These are phyloP conservation scores for Ricinus communis DNA, from an alignment of 345 rosid genomes.

Conservation along the genomic window DNA sequence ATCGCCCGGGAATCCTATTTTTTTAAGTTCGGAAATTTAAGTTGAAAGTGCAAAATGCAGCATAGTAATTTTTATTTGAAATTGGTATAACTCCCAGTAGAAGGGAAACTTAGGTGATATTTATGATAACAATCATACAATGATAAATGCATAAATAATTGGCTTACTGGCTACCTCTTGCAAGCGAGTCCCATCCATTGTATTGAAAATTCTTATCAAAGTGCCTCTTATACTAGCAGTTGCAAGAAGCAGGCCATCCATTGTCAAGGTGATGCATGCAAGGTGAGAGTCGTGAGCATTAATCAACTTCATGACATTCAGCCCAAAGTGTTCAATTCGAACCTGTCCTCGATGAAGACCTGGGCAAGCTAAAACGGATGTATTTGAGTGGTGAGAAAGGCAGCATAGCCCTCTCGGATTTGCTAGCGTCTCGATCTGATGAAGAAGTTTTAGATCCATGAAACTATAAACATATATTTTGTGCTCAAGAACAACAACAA, in stretches of 20 bases:
- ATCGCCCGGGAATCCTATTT: too few relatives aligned
- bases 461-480: conserved; percentile 79
- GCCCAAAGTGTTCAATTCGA: conserved; percentile 78
- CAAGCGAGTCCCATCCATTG: conserved; percentile 82
- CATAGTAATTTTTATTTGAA: too few relatives aligned
- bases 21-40: too few relatives aligned
- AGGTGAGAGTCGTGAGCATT: conserved; percentile 78
- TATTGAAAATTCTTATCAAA: conserved; percentile 84
- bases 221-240: conserved; percentile 93
- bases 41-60: neutral
- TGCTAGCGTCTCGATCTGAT: conserved; percentile 80
- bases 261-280: conserved; percentile 76
- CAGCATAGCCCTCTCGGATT: conserved; percentile 85
- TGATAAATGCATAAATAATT: neutral
- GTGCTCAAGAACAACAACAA: conserved; percentile 85
- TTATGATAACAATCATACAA: neutral
- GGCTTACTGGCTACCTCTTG: conserved; percentile 61
- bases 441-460: conserved; percentile 71
- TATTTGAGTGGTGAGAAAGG: conserved; percentile 72
- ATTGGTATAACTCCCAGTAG: neutral
- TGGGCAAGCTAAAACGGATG: conserved; percentile 84
- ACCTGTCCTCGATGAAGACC: conserved; percentile 83
- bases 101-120: neutral
- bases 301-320: conserved; percentile 64
- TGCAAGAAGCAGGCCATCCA: conserved; percentile 90